Base-by-base conservation (phyloP, 2,329 filamentous ascomycete genomes). In the Ophiostoma tasmaniense region DNA sequence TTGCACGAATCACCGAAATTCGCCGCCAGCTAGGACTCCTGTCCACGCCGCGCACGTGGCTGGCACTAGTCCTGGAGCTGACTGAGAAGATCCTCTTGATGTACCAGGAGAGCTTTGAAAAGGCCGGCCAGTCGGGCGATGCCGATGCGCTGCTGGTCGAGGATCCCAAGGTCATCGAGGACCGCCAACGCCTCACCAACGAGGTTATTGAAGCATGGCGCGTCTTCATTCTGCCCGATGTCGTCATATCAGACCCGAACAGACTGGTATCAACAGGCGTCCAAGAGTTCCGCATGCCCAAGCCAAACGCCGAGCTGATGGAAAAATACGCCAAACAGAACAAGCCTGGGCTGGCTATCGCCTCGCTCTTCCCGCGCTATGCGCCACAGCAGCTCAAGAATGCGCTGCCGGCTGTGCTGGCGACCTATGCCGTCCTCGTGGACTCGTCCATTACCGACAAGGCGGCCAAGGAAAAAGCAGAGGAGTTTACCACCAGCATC, bases 141-240 rank as follows among this genome's bases (percentile, higher is more conserved):
- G 42, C 35, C 25, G 39, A 35, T n/a, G 14, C 7, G 2, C n/a
- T 7, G 14, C 14, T 11, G 22, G 39, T 45, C 30, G 39, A 65
- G 33, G 35, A 45, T 50, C 22, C 64, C 20, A 25, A 28, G 14
- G 2, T 13, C 3, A 22, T 25, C 25, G 30, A 37, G 4, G 50
- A 61, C 13, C 50, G 25, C 11, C 35, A 61, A 71, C 73, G 73
- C 11, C 75, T 81, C 68, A 72, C 81, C 2, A 71, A 73, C 22
- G 80, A 82, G 70, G 75, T 82, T 3, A 73, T 81, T 20, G 76
- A 79, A 28, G 75, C 79, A 20, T 82, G 80, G 81, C 77, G 78
- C 59, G 70, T 78, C 14, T 76, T 82, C 68, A 76, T 76, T 35
- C 70, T 77, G 22, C 77, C 78, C n/a, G 71, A 72, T 39, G 55